phyloP scores from a whole-genome alignment of 2,329 filamentous ascomycete species.

The Fusarium multiceps region DNA sequence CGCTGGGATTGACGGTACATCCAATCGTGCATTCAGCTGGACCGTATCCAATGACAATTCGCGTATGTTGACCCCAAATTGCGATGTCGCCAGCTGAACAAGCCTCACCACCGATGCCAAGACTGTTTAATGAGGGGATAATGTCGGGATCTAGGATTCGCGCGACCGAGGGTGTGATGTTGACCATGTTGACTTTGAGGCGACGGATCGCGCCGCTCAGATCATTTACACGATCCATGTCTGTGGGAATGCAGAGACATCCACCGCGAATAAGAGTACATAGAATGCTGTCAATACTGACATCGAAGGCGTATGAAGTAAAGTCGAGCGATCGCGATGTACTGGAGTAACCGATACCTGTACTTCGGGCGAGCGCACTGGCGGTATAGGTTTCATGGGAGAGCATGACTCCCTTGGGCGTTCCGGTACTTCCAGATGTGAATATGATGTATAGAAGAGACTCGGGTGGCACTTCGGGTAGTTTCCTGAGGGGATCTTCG shows the following conservation, averaged over 20 bases:
- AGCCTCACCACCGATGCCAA: slow-evolving; percentile 63
- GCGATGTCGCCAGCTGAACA: slow-evolving; percentile 63
- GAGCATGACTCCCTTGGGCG: slow-evolving; percentile 70
- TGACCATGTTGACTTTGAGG: slow-evolving; percentile 60
- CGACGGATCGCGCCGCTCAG: slow-evolving; percentile 58
- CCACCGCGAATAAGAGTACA: slow-evolving; percentile 63
- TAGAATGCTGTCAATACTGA: slow-evolving; percentile 65
- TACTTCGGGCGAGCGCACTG: slow-evolving; percentile 45
- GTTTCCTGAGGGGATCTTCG: slow-evolving; percentile 26
- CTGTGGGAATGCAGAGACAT: slow-evolving; percentile 65
- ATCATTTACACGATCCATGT: slow-evolving; percentile 64
- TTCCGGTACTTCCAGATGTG: slow-evolving; percentile 73
- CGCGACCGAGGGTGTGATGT: slow-evolving; percentile 63
- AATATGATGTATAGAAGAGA: slow-evolving; percentile 68
- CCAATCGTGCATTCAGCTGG: slow-evolving; percentile 67
- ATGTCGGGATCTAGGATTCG: slow-evolving; percentile 59
- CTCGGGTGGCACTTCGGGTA: slow-evolving; percentile 56
- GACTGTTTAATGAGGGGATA: slow-evolving; percentile 58
- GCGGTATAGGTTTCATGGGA: slow-evolving; percentile 61
- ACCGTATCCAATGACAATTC: slow-evolving; percentile 64
- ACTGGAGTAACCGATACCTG: slow-evolving; percentile 54
- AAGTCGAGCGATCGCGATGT: slow-evolving; percentile 60
- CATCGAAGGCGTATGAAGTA: slow-evolving; percentile 65
- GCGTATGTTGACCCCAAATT: slow-evolving; percentile 58
- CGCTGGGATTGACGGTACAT: slow-evolving; percentile 59